These are phyloP conservation scores for Calycina herbarum DNA, from an alignment of 2,329 filamentous ascomycete species.

Conservation along the genomic window DNA sequence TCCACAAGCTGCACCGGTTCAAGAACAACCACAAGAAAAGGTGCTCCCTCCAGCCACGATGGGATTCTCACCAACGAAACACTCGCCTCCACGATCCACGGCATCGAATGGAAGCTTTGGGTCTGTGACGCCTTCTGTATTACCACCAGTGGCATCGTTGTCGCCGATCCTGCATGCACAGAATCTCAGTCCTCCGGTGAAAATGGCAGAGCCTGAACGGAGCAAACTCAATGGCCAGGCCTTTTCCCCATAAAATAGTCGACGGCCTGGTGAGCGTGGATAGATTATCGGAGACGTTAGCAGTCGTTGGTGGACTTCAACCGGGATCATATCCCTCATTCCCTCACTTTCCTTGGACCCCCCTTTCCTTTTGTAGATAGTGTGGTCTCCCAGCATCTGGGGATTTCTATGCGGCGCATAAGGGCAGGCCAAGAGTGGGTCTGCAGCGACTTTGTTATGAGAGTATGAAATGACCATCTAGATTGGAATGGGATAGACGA, in stretches of 20 bases:
- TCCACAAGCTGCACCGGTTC: conserved; percentile 16
- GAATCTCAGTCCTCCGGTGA: conserved; percentile 61
- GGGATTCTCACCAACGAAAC: conserved; percentile 49
- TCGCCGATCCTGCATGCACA: conserved; percentile 58
- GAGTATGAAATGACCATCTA: conserved; percentile 1
- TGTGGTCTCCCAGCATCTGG: neutral
- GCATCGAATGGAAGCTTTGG: conserved; percentile 33
- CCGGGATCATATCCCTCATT: neutral
- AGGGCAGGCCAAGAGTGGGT: conserved; percentile 12
- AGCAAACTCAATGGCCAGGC: conserved; percentile 26
- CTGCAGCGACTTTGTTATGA: neutral
- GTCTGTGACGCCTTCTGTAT: conserved; percentile 43
- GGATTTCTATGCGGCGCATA: neutral
- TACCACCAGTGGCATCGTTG: conserved; percentile 58
- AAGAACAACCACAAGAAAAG: conserved; percentile 14
- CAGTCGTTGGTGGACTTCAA: neutral
- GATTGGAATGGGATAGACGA: conserved; percentile 6
- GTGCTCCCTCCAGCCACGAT: conserved; percentile 38
- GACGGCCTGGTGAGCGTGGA: neutral
- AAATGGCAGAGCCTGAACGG: conserved; percentile 41
- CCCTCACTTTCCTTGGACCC: neutral
- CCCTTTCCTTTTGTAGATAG: conserved; percentile 3
- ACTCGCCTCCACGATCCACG: conserved; percentile 37
- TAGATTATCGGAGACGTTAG: neutral
- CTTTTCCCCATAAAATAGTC: conserved; percentile 16